Percentiles rank a stretch among this genome's conserved stretches.
Evolutionary conservation across 257 asterid species (phyloP).

Genomic region (Gardenia jasminoides): DNA sequence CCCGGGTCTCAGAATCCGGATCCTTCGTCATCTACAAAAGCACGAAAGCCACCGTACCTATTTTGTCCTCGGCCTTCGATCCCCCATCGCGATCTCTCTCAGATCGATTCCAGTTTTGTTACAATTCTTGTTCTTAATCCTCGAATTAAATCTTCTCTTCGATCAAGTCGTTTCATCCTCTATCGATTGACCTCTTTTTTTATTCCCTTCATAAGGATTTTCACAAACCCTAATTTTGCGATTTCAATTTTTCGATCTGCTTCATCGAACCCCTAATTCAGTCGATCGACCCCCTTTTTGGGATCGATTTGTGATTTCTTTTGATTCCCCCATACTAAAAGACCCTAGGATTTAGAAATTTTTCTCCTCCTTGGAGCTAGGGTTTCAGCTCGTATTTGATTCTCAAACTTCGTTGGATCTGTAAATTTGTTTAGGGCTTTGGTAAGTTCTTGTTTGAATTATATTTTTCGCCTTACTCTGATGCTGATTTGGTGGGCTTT

Average conservation of each 20-base stretch:
- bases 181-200: slow-evolving; percentile 36
- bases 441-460: slow-evolving; percentile 42
- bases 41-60: slow-evolving; percentile 31
- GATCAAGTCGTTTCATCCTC: slow-evolving; percentile 33
- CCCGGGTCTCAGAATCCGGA: slow-evolving; percentile 37
- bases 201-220: slow-evolving; percentile 9
- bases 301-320: neutral
- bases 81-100: slow-evolving; percentile 27
- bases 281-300: slow-evolving; percentile 7
- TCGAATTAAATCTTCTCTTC: slow-evolving; percentile 25
- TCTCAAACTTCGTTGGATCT: slow-evolving; percentile 29
- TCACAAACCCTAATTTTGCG: slow-evolving; percentile 40
- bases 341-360: slow-evolving; percentile 18
- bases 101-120: slow-evolving; percentile 26
- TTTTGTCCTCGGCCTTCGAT: slow-evolving; percentile 30
- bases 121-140: slow-evolving; percentile 13
- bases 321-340: slow-evolving; percentile 27
- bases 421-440: slow-evolving; percentile 42
- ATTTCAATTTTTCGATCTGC: slow-evolving; percentile 41
- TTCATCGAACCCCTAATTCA: slow-evolving; percentile 21
- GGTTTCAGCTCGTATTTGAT: slow-evolving; percentile 39
- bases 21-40: slow-evolving; percentile 46
- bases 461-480: slow-evolving; percentile 7
- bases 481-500: neutral
- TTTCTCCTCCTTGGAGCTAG: slow-evolving; percentile 36